phyloP scores from a whole-genome alignment of 1,284 basidiomycete species.

The Volvariella volvacea region DNA sequence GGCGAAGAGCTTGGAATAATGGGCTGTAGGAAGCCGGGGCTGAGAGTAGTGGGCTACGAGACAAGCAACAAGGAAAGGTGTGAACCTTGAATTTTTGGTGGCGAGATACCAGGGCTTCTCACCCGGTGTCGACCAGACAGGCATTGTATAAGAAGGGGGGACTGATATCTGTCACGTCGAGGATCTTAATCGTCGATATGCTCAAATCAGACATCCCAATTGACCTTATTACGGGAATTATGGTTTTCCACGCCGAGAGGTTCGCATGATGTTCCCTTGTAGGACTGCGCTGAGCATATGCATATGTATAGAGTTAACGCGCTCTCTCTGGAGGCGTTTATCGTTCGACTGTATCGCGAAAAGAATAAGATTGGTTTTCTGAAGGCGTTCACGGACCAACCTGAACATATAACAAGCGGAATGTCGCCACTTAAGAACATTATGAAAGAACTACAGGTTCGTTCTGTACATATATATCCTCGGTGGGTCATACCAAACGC shows the following conservation, averaged over 20 bases:
- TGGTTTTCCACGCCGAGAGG: slow-evolving; percentile 93
- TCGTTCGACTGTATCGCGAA: slow-evolving; percentile 83
- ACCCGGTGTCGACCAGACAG: slow-evolving; percentile 44
- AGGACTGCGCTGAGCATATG: background rate
- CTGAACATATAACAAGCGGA: slow-evolving; percentile 90
- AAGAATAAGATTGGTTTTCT: slow-evolving; percentile 87
- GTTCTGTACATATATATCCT: slow-evolving; percentile 88
- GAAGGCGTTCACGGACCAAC: slow-evolving; percentile 96
- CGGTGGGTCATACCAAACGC: slow-evolving; percentile 50
- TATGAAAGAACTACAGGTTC: slow-evolving; percentile 87
- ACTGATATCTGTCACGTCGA: slow-evolving; percentile 87
- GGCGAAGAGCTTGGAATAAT: slow-evolving; percentile 91
- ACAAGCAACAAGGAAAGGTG: slow-evolving; percentile 77
- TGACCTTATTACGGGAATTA: slow-evolving; percentile 83
- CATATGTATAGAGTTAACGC: slow-evolving; percentile 67
- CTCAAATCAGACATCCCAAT: slow-evolving; percentile 83
- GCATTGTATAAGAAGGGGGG: slow-evolving; percentile 84
- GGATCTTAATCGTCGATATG: slow-evolving; percentile 95
- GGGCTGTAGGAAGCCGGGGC: slow-evolving; percentile 83
- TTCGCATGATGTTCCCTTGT: slow-evolving; percentile 22
- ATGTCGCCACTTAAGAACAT: slow-evolving; percentile 88
- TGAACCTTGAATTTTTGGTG: slow-evolving; percentile 15
- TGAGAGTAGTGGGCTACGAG: slow-evolving; percentile 84
- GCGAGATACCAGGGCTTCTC: slow-evolving; percentile 1
- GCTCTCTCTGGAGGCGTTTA: slow-evolving; percentile 84